phyloP scores from a whole-genome alignment of 2,329 filamentous ascomycete genomes.

The Moelleriella libera region DNA sequence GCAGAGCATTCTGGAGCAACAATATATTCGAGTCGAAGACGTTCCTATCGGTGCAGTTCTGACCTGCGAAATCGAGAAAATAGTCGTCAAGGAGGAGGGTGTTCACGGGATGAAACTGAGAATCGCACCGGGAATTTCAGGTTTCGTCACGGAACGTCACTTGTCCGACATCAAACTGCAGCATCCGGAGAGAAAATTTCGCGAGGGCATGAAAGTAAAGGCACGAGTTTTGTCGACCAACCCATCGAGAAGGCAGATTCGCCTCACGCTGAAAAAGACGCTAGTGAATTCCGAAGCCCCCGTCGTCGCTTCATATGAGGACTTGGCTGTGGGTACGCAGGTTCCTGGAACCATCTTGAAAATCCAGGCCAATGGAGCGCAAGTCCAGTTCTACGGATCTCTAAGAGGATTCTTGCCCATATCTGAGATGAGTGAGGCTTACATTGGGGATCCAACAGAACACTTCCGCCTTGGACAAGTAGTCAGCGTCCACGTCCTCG shows the following conservation, averaged over 20 bases:
- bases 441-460: slow-evolving; percentile 74
- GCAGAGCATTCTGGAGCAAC: slow-evolving; percentile 67
- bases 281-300: slow-evolving; percentile 77
- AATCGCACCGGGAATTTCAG: slow-evolving; percentile 73
- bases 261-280: slow-evolving; percentile 87
- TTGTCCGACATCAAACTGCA: slow-evolving; percentile 77
- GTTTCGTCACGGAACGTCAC: slow-evolving; percentile 79
- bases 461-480: slow-evolving; percentile 89
- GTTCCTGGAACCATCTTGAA: slow-evolving; percentile 80
- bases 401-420: slow-evolving; percentile 81
- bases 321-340: slow-evolving; percentile 60
- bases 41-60: slow-evolving; percentile 69
- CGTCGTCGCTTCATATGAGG: slow-evolving; percentile 66
- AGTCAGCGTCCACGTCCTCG: slow-evolving; percentile 77
- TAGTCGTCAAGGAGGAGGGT: slow-evolving; percentile 66
- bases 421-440: slow-evolving; percentile 96
- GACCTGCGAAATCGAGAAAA: slow-evolving; percentile 70
- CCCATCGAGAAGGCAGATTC: slow-evolving; percentile 59
- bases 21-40: slow-evolving; percentile 85
- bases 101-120: slow-evolving; percentile 71
- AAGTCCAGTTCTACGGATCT: slow-evolving; percentile 81
- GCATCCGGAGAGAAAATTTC: slow-evolving; percentile 93
- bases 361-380: slow-evolving; percentile 62
- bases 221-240: slow-evolving; percentile 75
- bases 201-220: slow-evolving; percentile 72